Conservation (phyloP, 2,329 filamentous ascomycete species). For the Xylariomycetidae sp. region DNA sequence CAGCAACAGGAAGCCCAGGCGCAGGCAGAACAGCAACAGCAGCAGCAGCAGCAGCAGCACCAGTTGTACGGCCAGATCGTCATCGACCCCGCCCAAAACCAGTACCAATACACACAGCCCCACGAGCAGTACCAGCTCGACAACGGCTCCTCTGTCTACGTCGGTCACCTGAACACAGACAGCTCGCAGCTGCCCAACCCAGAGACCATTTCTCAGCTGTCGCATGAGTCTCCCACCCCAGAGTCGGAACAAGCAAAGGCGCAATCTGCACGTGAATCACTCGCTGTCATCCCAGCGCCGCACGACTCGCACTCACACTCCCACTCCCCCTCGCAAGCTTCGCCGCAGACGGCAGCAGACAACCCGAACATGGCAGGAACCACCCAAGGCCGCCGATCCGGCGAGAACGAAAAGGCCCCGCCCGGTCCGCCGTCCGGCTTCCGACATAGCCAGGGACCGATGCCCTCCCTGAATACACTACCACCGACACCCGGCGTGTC, state of each 20-base stretch:
- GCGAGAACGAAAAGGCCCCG: slow-evolving; percentile 43
- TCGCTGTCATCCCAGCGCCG: slow-evolving; percentile 31
- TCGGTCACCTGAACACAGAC: slow-evolving; percentile 23
- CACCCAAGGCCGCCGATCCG: slow-evolving; percentile 38
- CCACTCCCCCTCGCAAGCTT: slow-evolving; percentile 15
- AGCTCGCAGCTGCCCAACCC: slow-evolving; percentile 41
- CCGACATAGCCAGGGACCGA: slow-evolving; percentile 41
- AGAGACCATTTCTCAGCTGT: slow-evolving; percentile 57
- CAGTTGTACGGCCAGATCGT: slow-evolving; percentile 31
- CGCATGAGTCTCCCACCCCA: slow-evolving; percentile 51
- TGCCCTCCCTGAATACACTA: slow-evolving; percentile 37
- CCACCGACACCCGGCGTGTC: slow-evolving; percentile 33
- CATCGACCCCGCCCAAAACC: slow-evolving; percentile 34
- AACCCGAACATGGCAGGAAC: slow-evolving; percentile 41
- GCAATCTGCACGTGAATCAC: slow-evolving; percentile 38
- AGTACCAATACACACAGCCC: slow-evolving; percentile 29
- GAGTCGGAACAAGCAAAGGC: slow-evolving; percentile 41
- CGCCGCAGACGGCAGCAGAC: slow-evolving; percentile 17
- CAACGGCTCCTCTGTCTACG: slow-evolving; percentile 21
- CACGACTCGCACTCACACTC: slow-evolving; percentile 18
- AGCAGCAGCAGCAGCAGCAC: slow-evolving; percentile 37
- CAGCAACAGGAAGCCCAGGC: slow-evolving; percentile 15
- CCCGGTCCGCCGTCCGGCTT: slow-evolving; percentile 45
- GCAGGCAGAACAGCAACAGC: slow-evolving; percentile 19
- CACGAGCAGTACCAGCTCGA: slow-evolving; percentile 24